A percentile compares a stretch with the other conserved stretches of the same genome.
phyloP scores from a whole-genome alignment of 768 basidiomycete species.

The Omphalotus guepiniiformis region DNA sequence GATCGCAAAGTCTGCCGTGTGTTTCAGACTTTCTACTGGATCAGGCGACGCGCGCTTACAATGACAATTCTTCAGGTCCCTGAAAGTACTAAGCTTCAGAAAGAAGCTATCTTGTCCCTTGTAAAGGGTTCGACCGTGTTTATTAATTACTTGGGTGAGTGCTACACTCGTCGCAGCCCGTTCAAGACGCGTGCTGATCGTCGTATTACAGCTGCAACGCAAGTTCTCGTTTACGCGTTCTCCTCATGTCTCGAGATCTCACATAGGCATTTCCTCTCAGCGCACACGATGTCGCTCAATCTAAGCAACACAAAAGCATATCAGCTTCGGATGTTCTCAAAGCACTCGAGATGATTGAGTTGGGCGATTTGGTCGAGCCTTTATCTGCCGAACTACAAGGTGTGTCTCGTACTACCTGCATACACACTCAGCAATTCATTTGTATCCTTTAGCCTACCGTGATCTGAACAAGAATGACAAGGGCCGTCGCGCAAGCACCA shows the following conservation, averaged over 20 bases:
- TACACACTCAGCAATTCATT: neutral
- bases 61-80: slow-evolving; percentile 68
- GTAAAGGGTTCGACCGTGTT: slow-evolving; percentile 91
- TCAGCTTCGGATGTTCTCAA: slow-evolving; percentile 88
- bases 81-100: slow-evolving; percentile 81
- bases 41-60: too few species aligned
- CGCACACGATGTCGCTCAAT: slow-evolving; percentile 83
- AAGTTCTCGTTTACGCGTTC: slow-evolving; percentile 20
- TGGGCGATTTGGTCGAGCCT: slow-evolving; percentile 62
- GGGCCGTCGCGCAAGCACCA: slow-evolving; percentile 31
- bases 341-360: slow-evolving; percentile 75
- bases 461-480: slow-evolving; percentile 61
- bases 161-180: neutral
- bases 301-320: slow-evolving; percentile 83
- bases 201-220: slow-evolving; percentile 44
- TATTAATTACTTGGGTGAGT: slow-evolving; percentile 87
- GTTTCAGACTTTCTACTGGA: slow-evolving; percentile 19
- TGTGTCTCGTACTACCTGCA: slow-evolving; percentile 24
- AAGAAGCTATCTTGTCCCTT: slow-evolving; percentile 82
- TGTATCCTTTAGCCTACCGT: slow-evolving; percentile 49
- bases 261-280: slow-evolving; percentile 32
- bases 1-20: slow-evolving; percentile 80
- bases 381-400: slow-evolving; percentile 64
- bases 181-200: neutral
- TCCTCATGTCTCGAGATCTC: slow-evolving; percentile 14